phyloP scores from a whole-genome alignment of 2,329 filamentous ascomycete species.

The Amesomyces nigricolor region DNA sequence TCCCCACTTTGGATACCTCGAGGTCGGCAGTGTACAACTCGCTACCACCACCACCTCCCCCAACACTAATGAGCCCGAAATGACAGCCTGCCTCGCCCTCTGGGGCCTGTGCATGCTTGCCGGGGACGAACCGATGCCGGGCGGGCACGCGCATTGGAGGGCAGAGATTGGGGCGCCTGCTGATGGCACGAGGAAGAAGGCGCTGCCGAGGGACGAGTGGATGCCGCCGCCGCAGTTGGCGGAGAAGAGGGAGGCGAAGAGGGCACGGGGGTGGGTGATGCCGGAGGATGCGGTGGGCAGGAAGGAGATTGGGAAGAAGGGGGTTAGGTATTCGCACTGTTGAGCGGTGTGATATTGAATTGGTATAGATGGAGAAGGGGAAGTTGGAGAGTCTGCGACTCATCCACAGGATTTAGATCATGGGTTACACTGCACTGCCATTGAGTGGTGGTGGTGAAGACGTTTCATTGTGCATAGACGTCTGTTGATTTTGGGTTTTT shows the following conservation, averaged over 20 bases:
- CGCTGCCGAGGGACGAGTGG: slow-evolving; percentile 64
- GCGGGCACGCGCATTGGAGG: slow-evolving; percentile 55
- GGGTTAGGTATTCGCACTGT: slow-evolving; percentile 51
- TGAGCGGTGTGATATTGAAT: slow-evolving; percentile 26
- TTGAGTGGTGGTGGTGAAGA: background rate
- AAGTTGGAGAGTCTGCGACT: slow-evolving; percentile 14
- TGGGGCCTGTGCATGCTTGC: slow-evolving; percentile 62
- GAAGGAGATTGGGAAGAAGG: slow-evolving; percentile 64
- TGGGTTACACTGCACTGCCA: background rate
- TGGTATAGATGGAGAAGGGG: background rate
- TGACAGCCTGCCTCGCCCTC: slow-evolving; percentile 68
- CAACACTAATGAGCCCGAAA: slow-evolving; percentile 30
- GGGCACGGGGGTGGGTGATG: slow-evolving; percentile 66
- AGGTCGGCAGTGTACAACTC: slow-evolving; percentile 60
- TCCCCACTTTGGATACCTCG: slow-evolving; percentile 84
- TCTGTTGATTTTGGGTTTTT: background rate
- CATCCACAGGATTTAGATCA: background rate
- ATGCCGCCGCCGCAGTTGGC: slow-evolving; percentile 67
- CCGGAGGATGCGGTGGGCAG: slow-evolving; percentile 68
- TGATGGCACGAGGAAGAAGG: slow-evolving; percentile 65
- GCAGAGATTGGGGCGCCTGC: slow-evolving; percentile 70
- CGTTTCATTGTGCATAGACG: too few species aligned
- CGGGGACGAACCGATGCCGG: slow-evolving; percentile 30
- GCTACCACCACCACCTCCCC: slow-evolving; percentile 32
- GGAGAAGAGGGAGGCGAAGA: slow-evolving; percentile 72